Conservation (phyloP, 805 yeast genomes). For the Candida manassasensis region DNA sequence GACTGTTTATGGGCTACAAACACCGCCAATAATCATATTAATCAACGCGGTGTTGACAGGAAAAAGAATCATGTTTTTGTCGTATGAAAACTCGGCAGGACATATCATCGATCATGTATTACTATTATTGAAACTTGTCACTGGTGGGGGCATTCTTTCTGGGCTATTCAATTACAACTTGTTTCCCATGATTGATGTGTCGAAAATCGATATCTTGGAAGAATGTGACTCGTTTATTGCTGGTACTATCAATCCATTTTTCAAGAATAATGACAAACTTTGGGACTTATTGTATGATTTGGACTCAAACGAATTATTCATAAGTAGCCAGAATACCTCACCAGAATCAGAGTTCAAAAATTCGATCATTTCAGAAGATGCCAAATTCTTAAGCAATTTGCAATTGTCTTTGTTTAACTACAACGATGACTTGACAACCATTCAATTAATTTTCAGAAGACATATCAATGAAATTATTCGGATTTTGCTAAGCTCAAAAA, state of each 20-base stretch:
- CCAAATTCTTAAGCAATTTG: slow-evolving; percentile 38
- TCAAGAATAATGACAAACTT: slow-evolving; percentile 46
- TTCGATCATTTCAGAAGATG: slow-evolving; percentile 42
- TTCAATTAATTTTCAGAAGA: slow-evolving; percentile 39
- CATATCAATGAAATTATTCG: slow-evolving; percentile 41
- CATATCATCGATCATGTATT: slow-evolving; percentile 38
- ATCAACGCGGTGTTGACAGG: slow-evolving; percentile 37
- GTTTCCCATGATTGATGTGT: slow-evolving; percentile 60
- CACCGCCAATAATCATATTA: slow-evolving; percentile 42
- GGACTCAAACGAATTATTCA: slow-evolving; percentile 43
- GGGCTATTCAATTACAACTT: slow-evolving; percentile 37
- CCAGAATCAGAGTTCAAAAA: slow-evolving; percentile 20
- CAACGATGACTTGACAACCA: slow-evolving; percentile 43
- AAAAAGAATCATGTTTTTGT: slow-evolving; percentile 34
- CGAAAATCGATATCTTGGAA: slow-evolving; percentile 47
- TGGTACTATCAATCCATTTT: slow-evolving; percentile 66
- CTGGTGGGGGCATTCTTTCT: slow-evolving; percentile 40
- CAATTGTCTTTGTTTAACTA: slow-evolving; percentile 40
- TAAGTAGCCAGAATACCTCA: slow-evolving; percentile 18
- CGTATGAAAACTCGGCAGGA: slow-evolving; percentile 38
- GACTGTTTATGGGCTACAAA: slow-evolving; percentile 48
- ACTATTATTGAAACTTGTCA: slow-evolving; percentile 38
- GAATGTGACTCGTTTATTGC: slow-evolving; percentile 43
- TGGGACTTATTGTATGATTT: slow-evolving; percentile 65
- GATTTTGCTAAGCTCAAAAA: slow-evolving; percentile 33